Evolutionary conservation across 305 asterid genomes (phyloP).

Genomic region (Plantago rigida): DNA sequence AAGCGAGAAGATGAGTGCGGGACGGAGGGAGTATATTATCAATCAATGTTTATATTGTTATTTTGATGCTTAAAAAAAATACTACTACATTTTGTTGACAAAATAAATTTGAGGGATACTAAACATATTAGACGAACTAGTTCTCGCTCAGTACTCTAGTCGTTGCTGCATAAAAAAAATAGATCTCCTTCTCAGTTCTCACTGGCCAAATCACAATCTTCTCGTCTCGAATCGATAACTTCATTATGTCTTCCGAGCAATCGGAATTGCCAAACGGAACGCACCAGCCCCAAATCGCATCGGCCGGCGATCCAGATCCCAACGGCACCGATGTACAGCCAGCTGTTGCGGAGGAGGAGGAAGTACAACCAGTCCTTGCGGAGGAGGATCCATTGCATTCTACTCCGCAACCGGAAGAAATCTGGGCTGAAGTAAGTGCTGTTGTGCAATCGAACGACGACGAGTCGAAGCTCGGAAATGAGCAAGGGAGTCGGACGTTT

Average conservation of each 20-base stretch:
- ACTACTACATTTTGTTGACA: too few relatives aligned
- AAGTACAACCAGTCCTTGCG: conserved; percentile 30
- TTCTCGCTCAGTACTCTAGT: neutral
- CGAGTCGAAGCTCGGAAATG: conserved; percentile 37
- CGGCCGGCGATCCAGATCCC: conserved; percentile 40
- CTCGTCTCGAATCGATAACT: neutral
- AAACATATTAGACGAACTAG: too few relatives aligned
- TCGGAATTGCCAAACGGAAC: conserved; percentile 36
- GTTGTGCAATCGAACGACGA: conserved; percentile 34
- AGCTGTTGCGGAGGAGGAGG: conserved; percentile 27
- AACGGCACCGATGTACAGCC: conserved; percentile 31
- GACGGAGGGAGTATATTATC: too few relatives aligned
- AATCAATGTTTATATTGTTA: too few relatives aligned
- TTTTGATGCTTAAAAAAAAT: too few relatives aligned
- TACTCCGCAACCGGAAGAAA: conserved; percentile 30
- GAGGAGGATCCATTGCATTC: conserved; percentile 27
- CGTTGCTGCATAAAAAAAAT: conserved; percentile 5
- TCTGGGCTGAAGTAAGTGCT: conserved; percentile 31
- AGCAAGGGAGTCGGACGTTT: conserved; percentile 67
- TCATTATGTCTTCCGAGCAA: conserved; percentile 42
- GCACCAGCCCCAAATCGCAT: conserved; percentile 24
- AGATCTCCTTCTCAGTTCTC: conserved; percentile 27
- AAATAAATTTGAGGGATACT: too few relatives aligned
- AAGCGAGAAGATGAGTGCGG: too few relatives aligned
- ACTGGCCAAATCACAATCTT: conserved; percentile 28